Evolutionary conservation across 345 rosid species (phyloP).

Genomic region (Brassica juncea): DNA sequence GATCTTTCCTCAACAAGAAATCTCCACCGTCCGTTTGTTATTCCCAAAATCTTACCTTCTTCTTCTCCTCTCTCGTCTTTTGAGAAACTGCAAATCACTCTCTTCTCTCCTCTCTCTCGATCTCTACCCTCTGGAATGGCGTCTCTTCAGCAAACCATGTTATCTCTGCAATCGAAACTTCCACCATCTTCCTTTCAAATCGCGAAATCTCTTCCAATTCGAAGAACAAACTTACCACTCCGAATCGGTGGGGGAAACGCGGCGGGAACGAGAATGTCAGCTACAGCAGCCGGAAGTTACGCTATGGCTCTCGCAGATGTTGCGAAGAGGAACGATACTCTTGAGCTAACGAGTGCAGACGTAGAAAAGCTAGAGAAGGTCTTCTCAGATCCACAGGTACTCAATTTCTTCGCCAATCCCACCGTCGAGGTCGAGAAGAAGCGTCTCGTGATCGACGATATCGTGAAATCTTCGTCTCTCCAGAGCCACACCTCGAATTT

Average conservation of each 20-base stretch:
- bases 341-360: constrained; percentile 73
- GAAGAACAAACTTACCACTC: constrained; percentile 41
- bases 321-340: constrained; percentile 59
- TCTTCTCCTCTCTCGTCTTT: constrained; percentile 14
- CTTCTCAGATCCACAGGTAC: constrained; percentile 42
- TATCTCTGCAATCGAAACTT: constrained; percentile 59
- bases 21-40: background rate
- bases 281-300: constrained; percentile 66
- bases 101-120: background rate
- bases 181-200: constrained; percentile 46
- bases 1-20: background rate
- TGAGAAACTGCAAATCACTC: constrained; percentile 32
- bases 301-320: constrained; percentile 75
- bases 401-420: background rate
- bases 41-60: constrained; percentile 33
- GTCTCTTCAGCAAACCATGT: constrained; percentile 53
- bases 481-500: background rate
- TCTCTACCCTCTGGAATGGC: constrained; percentile 49
- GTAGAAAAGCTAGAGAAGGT: constrained; percentile 67
- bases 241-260: constrained; percentile 44
- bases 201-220: constrained; percentile 44
- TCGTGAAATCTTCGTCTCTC: background rate
- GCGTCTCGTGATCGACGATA: background rate
- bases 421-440: background rate
- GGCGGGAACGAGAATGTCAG: constrained; percentile 54